Base-by-base conservation (phyloP, 169 alveolate genomes). In the Plasmodium cynomolgi region DNA sequence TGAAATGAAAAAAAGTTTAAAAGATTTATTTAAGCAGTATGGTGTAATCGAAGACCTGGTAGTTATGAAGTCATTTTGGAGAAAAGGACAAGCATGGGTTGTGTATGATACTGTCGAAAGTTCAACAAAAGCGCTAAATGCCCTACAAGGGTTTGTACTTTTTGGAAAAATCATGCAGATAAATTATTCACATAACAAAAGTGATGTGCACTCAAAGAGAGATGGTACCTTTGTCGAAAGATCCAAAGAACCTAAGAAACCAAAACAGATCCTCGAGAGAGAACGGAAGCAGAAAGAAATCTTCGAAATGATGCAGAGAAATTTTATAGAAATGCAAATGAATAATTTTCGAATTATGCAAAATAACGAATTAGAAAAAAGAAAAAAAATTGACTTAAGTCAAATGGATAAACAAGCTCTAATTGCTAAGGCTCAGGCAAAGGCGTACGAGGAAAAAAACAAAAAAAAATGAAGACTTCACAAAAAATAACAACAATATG, bases 1-100 rank as follows among this genome's bases (percentile, higher is more conserved):
- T 58, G 97, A 90, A 20, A 79, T 97, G 95, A 92, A 95, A 90
- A 95, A 92, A 33, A 95, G 77, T 15, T 82, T 97, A 81, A 74
- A 86, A 56, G 95, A 96, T 39, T 54, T 97, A 85, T 97, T 97
- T 81, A 91, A 90, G 20, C 94, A 91, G 50, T 97, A 83, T 62
- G 98, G 98, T 23, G 93, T 81, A 54, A 93, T 97, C 31, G 79
- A 95, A 75, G 97, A 97, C 50, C 71, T 97, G 56, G 96, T 97
- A 11, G 98, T 97, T 23, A 95, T 97, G 97, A 93, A 95, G 47
- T 97, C 98, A 23, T 97, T 97, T 93, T 97, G 98, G 98, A 83
- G 98, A 72, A 95, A 95, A 56, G 98, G 98, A 15, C 98, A 97
- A 92, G 98, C 98, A 13, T 97, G 98, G 97, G 83, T 97, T 31